These are phyloP conservation scores for Dalbergia cultrata DNA, from an alignment of 306 rosid species.

Conservation along the genomic window DNA sequence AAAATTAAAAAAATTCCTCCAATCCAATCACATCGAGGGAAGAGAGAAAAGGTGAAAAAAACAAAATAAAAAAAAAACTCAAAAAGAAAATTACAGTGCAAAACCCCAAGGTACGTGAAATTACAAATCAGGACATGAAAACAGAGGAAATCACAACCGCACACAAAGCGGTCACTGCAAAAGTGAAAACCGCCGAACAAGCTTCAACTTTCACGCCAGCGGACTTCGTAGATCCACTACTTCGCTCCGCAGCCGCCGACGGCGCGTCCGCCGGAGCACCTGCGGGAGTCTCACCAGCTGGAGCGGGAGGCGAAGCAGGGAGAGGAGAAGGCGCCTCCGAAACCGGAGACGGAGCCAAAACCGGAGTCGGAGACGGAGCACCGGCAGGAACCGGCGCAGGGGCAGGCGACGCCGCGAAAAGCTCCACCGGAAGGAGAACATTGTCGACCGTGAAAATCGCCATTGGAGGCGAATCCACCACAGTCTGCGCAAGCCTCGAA, in stretches of 20 bases:
- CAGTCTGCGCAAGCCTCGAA: constrained; percentile 78
- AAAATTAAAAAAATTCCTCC: constrained; percentile 48
- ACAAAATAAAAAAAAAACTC: not conserved
- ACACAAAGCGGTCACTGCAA: constrained; percentile 49
- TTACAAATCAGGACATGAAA: constrained; percentile 63
- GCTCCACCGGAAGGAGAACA: constrained; percentile 73
- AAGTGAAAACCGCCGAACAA: constrained; percentile 49
- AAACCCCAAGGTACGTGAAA: constrained; percentile 38
- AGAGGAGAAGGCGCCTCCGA: constrained; percentile 68
- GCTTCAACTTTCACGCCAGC: constrained; percentile 59
- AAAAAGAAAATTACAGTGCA: constrained; percentile 24
- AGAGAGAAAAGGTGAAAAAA: not conserved
- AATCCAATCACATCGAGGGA: constrained; percentile 36
- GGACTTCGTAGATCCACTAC: constrained; percentile 51
- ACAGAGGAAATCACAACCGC: constrained; percentile 52
- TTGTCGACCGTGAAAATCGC: constrained; percentile 73
- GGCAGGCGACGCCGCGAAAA: constrained; percentile 76
- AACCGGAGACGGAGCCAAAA: constrained; percentile 55
- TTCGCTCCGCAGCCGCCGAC: constrained; percentile 54
- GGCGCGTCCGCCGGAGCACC: constrained; percentile 71
- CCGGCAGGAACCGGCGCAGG: constrained; percentile 70
- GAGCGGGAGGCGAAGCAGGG: constrained; percentile 81
- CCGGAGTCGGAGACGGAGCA: constrained; percentile 66
- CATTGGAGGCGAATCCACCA: constrained; percentile 78
- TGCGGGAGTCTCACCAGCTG: constrained; percentile 56